A percentile compares a stretch with the other conserved stretches of the same genome.
Evolutionary conservation across 345 rosid species (phyloP).

Genomic region (Ceriops tagal): DNA sequence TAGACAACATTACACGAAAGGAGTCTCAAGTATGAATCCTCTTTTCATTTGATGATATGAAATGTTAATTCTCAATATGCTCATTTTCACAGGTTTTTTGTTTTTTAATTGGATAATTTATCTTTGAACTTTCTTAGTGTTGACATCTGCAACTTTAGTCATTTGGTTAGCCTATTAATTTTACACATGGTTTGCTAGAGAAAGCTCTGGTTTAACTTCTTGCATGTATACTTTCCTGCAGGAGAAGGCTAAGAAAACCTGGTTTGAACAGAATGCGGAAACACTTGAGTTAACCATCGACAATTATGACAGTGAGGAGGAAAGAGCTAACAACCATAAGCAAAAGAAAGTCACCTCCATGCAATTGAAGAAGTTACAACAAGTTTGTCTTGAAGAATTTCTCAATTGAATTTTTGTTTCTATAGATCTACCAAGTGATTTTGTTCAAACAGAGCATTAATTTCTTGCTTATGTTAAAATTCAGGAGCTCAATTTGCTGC

Average conservation of each 20-base stretch:
- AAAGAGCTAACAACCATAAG: constrained; percentile 59
- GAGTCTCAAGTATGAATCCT: constrained; percentile 65
- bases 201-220: not conserved
- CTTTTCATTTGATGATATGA: not conserved
- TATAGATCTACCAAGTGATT: not conserved
- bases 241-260: constrained; percentile 78
- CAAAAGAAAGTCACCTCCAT: constrained; percentile 25
- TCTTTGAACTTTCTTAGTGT: no score
- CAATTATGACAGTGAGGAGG: constrained; percentile 80
- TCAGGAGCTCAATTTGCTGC: constrained; percentile 66
- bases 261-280: constrained; percentile 86
- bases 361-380: constrained; percentile 27
- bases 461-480: constrained; percentile 20
- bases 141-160: no score
- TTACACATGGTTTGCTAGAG: not conserved
- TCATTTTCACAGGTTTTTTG: no score
- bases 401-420: not conserved
- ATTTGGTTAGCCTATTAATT: no score
- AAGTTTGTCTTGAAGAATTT: constrained; percentile 38
- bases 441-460: not conserved
- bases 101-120: no score
- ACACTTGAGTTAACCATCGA: constrained; percentile 65
- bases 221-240: constrained; percentile 12
- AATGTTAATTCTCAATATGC: no score
- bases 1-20: constrained; percentile 67